Percentiles rank a stretch among this genome's conserved stretches.
These are phyloP conservation scores for Paspalum notatum DNA, from an alignment of 176 grass and related monocot genomes.

Conservation along the genomic window DNA sequence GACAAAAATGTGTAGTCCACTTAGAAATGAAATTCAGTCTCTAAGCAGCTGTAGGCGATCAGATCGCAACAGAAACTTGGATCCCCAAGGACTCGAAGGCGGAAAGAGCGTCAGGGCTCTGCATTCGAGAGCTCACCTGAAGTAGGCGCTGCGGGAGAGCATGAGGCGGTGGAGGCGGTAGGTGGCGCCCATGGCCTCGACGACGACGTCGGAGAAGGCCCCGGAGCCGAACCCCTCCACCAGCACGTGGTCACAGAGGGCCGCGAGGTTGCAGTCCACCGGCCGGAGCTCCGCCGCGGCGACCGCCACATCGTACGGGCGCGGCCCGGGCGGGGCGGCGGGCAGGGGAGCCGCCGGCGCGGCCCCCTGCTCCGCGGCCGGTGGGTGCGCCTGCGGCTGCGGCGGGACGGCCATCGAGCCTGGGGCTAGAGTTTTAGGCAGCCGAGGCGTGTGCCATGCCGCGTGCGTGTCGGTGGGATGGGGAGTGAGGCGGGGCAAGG, in stretches of 20 bases:
- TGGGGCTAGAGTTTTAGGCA: conserved; percentile 44
- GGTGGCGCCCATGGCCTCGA: conserved; percentile 87
- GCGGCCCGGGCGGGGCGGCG: conserved; percentile 12
- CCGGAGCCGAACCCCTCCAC: conserved; percentile 82
- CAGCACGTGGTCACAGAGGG: conserved; percentile 92
- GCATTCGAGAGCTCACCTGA: conserved; percentile 59
- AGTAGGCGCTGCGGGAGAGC: conserved; percentile 95
- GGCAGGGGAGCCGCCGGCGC: not conserved
- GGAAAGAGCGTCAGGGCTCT: not conserved
- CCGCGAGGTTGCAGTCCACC: conserved; percentile 82
- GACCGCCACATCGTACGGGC: conserved; percentile 58
- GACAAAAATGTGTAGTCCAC: not conserved
- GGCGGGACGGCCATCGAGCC: conserved; percentile 38
- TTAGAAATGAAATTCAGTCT: conserved; percentile 26
- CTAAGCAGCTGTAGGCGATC: not conserved
- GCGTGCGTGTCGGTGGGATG: conserved; percentile 52
- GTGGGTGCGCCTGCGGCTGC: not conserved
- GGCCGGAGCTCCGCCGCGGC: conserved; percentile 61
- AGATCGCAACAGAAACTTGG: conserved; percentile 3
- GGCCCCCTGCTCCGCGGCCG: conserved; percentile 19
- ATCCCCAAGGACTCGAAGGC: not conserved
- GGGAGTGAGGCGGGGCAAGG: conserved; percentile 2
- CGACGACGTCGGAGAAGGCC: conserved; percentile 85
- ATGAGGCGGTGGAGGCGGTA: conserved; percentile 94
- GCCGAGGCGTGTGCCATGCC: not conserved